Base-by-base conservation (phyloP, 129 eudicot species). In the Oenanthe sinensis region DNA sequence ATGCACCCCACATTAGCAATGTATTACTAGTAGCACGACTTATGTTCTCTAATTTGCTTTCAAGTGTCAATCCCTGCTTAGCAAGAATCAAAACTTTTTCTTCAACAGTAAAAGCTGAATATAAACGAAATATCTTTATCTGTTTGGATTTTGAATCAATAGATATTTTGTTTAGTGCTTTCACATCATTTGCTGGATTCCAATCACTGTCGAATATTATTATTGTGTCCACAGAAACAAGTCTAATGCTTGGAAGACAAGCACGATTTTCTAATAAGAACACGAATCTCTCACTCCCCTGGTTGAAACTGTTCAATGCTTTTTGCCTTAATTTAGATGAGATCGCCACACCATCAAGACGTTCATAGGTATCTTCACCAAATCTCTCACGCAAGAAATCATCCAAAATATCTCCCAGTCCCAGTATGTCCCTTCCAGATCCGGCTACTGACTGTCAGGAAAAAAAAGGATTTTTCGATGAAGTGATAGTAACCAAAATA, bases 1-100 rank as follows among this genome's bases (percentile, higher is more conserved):
- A 81, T 33, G 95, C 97, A 83, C 92, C 99, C 96, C 96, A 90
- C 85, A 83, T 85, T 44, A 95, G 96, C 78, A 92, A 82, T 42
- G 71, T 72, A 36, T 87, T 87, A 74, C 82, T 80, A 49, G 84
- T 87, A 48, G 87, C 75, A 69, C 88, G 89, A 67, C 81, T 84
- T 62, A 87, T 20, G 58, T 70, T 85, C 79, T 84, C 90, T 74
- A 86, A 50, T 70, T 75, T 85, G 82, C 81, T 83, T 67, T 90
- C 96, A 70, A 86, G 84, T 48, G 83, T 67, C 19, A 82, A 36
- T 49, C 85, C 81, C 9, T 87, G 83, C 85, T 88, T 92, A 39
- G 94, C 91, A 68, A 86, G 89, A 69, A 84, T 75, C 73, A 95
- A 87, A 63, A 84, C 85, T 73, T 81, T 89, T 80, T 95, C 99